These are phyloP conservation scores for Goffeauzyma gilvescens DNA, from an alignment of 768 basidiomycete genomes.

Conservation along the genomic window DNA sequence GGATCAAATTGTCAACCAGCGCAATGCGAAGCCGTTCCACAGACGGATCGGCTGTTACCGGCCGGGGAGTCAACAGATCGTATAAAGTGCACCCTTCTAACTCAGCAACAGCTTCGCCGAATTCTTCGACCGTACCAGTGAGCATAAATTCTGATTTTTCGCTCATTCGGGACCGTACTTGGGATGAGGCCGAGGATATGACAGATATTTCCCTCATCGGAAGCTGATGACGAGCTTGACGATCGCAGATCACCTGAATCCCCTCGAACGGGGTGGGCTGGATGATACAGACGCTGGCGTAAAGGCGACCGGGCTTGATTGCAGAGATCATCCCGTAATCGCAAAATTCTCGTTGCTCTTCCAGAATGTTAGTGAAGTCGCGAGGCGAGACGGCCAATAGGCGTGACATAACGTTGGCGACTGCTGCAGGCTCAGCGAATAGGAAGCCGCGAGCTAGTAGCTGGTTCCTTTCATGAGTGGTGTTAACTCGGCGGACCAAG, in stretches of 20 bases:
- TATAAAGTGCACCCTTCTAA: constrained; percentile 28
- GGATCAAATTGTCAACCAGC: constrained; percentile 26
- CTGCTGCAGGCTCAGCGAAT: constrained; percentile 27
- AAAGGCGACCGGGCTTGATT: constrained; percentile 23
- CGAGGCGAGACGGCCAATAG: constrained; percentile 26
- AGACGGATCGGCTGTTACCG: constrained; percentile 8
- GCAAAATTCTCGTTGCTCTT: constrained; percentile 23
- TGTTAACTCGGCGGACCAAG: constrained; percentile 25
- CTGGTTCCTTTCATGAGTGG: constrained; percentile 20
- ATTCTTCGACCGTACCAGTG: constrained; percentile 27
- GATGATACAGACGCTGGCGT: constrained; percentile 28
- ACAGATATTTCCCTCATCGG: constrained; percentile 29
- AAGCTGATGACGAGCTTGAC: constrained; percentile 22
- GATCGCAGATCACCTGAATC: constrained; percentile 26
- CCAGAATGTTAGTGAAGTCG: constrained; percentile 24
- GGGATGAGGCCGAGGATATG: constrained; percentile 5
- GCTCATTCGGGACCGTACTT: background rate
- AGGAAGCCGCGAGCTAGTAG: constrained; percentile 27
- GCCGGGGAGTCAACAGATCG: constrained; percentile 19
- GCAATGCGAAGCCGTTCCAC: constrained; percentile 12
- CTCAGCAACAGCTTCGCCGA: constrained; percentile 27
- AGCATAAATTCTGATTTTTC: constrained; percentile 10
- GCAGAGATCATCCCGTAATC: constrained; percentile 16
- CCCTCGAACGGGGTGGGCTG: constrained; percentile 33
- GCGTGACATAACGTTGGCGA: constrained; percentile 23